Evolutionary conservation across 805 yeast genomes (phyloP).

Genomic region (Wickerhamiella occidentalis): DNA sequence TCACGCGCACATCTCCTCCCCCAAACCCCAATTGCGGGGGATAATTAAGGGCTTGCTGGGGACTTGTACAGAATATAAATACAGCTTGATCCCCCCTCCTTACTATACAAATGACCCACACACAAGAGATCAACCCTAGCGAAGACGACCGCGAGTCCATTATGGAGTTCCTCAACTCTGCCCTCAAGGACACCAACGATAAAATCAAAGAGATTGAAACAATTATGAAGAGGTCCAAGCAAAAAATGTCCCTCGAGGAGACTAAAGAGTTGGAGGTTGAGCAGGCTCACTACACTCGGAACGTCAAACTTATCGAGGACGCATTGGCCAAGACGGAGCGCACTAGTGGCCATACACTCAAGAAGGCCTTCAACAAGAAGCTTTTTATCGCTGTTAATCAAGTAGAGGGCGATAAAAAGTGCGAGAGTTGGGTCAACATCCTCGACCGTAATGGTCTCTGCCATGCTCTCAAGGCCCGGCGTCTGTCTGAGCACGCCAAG

Average conservation of each 20-base stretch:
- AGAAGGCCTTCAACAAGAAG: conserved; percentile 23
- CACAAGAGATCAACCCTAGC: conserved; percentile 23
- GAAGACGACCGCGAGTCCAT: conserved; percentile 21
- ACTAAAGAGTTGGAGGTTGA: conserved; percentile 19
- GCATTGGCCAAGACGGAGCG: conserved; percentile 21
- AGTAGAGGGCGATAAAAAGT: conserved; percentile 16
- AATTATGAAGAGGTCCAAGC: conserved; percentile 18
- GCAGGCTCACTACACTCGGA: conserved; percentile 15
- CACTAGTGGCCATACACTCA: conserved; percentile 23
- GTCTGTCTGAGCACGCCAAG: conserved; percentile 10
- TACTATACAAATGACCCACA: conserved; percentile 10
- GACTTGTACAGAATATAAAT: not conserved
- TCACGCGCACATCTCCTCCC: not conserved
- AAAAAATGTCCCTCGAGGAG: conserved; percentile 17
- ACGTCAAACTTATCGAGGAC: conserved; percentile 20
- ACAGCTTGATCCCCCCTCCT: not conserved
- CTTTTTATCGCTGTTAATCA: conserved; percentile 18
- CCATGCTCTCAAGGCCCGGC: conserved; percentile 12
- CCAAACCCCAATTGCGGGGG: not conserved
- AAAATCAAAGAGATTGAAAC: conserved; percentile 17
- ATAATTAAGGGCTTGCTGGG: not conserved
- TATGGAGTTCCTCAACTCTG: conserved; percentile 18
- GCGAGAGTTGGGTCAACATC: conserved; percentile 15
- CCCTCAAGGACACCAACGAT: conserved; percentile 15
- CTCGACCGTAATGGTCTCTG: conserved; percentile 17